Percentiles rank a stretch among this genome's conserved stretches.
phyloP scores from a whole-genome alignment of 257 asterid species.

The Pogostemon cablin region DNA sequence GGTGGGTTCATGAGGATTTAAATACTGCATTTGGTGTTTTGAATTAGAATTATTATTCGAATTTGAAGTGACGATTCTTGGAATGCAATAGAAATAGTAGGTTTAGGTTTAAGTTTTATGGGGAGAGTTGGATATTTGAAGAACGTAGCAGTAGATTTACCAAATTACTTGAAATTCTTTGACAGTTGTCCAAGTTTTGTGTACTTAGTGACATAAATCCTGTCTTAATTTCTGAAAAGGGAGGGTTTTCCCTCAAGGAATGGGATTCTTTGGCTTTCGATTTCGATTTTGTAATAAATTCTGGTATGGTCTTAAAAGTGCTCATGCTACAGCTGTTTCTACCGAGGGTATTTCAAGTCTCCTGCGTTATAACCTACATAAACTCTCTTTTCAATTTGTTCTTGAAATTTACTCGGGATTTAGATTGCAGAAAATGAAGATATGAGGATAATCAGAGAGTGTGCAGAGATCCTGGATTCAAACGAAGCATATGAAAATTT shows the following conservation, averaged over 20 bases:
- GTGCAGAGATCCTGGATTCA: slow-evolving; percentile 75
- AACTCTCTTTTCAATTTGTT: slow-evolving; percentile 10
- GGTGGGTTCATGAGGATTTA: slow-evolving; percentile 12
- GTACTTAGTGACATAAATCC: not conserved
- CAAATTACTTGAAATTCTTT: not conserved
- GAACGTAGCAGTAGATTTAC: not conserved
- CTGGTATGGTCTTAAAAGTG: not conserved
- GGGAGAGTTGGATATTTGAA: not conserved
- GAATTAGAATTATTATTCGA: slow-evolving; percentile 7
- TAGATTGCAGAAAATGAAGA: slow-evolving; percentile 78
- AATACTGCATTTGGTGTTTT: slow-evolving; percentile 21
- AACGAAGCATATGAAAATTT: slow-evolving; percentile 46
- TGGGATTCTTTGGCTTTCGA: slow-evolving; percentile 10
- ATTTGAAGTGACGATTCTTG: not conserved
- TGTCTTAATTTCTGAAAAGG: not conserved
- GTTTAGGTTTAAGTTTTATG: too few species aligned
- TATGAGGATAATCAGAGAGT: slow-evolving; percentile 63
- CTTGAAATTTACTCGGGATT: slow-evolving; percentile 45
- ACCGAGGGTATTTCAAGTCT: not conserved
- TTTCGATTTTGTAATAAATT: not conserved
- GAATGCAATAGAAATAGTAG: not conserved
- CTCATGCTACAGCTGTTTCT: not conserved
- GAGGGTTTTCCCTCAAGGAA: not conserved
- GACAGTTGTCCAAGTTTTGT: not conserved
- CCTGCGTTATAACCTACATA: not conserved